A percentile compares a stretch with the other conserved stretches of the same genome.
Conservation (phyloP, 2,329 filamentous ascomycete genomes). For the Ophiostoma sp. region DNA sequence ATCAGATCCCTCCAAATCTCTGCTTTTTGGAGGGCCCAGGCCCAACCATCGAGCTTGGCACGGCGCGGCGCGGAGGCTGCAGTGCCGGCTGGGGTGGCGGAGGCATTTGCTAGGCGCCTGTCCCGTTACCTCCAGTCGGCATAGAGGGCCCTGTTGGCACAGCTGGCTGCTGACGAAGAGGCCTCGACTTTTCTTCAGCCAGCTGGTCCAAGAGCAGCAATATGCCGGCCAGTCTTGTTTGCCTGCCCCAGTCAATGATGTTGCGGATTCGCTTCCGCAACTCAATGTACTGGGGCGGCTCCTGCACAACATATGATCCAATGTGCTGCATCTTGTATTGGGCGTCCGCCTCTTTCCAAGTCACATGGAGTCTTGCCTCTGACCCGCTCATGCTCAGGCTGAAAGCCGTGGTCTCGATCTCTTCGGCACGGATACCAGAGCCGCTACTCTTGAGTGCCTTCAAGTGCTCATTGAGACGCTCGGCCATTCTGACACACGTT, state of each 20-base stretch:
- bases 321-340: not conserved
- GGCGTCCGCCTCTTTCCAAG: not conserved
- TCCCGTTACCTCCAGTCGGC: not conserved
- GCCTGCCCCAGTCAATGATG: not conserved
- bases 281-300: not conserved
- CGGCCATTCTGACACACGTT: not conserved
- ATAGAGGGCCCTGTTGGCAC: not conserved
- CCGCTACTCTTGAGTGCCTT: not conserved
- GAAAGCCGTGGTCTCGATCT: not conserved
- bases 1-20: not conserved
- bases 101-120: not conserved
- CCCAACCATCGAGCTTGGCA: not conserved
- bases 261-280: not conserved
- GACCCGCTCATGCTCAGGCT: not conserved
- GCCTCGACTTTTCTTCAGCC: not conserved
- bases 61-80: no score
- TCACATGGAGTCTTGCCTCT: not conserved
- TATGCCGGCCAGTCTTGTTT: not conserved
- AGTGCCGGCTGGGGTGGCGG: not conserved
- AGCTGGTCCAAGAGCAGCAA: not conserved
- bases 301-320: not conserved
- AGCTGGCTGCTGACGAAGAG: not conserved
- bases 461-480: not conserved
- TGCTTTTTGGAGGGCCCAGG: not conserved
- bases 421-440: not conserved